phyloP scores from a whole-genome alignment of 306 rosid genomes.

The Acacia confusa region DNA sequence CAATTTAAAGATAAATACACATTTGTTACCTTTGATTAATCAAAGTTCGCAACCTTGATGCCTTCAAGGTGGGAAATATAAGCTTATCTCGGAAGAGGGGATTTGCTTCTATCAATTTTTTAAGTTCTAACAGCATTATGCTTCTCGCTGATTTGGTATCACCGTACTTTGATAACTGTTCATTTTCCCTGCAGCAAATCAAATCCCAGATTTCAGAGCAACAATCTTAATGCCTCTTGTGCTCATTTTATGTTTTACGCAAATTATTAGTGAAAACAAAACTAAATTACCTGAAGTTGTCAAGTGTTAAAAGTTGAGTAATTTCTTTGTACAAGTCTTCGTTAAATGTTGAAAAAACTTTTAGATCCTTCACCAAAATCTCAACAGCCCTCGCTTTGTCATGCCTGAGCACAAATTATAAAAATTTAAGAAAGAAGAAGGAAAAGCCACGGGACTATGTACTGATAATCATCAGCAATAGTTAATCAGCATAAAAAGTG shows the following conservation, averaged over 20 bases:
- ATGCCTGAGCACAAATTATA: slow-evolving; percentile 37
- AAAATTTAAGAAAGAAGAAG: slow-evolving; percentile 10
- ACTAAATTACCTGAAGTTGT: slow-evolving; percentile 65
- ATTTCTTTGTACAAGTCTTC: slow-evolving; percentile 72
- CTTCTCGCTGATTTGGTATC: slow-evolving; percentile 66
- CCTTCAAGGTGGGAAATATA: slow-evolving; percentile 52
- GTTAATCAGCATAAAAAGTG: background rate
- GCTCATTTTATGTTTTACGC: background rate
- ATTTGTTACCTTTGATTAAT: slow-evolving; percentile 68
- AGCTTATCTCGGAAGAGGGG: slow-evolving; percentile 73
- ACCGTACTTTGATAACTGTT: slow-evolving; percentile 64
- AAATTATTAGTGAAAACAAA: background rate
- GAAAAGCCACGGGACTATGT: background rate
- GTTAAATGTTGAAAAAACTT: slow-evolving; percentile 58
- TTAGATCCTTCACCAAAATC: slow-evolving; percentile 68
- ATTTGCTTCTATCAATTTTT: slow-evolving; percentile 65
- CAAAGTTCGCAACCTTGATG: slow-evolving; percentile 63
- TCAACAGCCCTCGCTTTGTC: slow-evolving; percentile 64
- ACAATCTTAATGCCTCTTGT: background rate
- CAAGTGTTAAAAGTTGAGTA: slow-evolving; percentile 68
- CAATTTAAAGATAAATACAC: background rate
- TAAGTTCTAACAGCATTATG: slow-evolving; percentile 65
- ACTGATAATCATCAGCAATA: background rate
- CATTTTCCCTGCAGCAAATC: slow-evolving; percentile 66
- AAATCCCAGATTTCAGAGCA: slow-evolving; percentile 13